Evolutionary conservation across 1,284 basidiomycete species (phyloP).

Genomic region (Cryptococcus sp.): DNA sequence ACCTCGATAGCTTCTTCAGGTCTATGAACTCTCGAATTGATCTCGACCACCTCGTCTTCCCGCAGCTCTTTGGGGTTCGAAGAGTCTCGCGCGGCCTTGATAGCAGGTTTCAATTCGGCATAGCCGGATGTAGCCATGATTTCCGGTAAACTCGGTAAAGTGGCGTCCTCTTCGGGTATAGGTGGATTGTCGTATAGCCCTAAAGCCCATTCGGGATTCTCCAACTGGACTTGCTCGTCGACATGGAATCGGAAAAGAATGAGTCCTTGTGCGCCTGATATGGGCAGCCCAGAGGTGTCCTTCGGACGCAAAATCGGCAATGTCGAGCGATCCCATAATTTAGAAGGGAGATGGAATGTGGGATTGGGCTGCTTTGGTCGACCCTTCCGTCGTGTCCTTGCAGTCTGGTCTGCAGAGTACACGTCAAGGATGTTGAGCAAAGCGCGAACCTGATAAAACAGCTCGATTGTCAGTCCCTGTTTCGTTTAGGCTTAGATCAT

Average conservation of each 20-base stretch:
- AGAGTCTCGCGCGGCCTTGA: slow-evolving; percentile 25
- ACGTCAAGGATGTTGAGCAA: slow-evolving; percentile 42
- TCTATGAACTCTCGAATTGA: slow-evolving; percentile 17
- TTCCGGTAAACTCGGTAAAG: slow-evolving; percentile 32
- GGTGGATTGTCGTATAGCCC: slow-evolving; percentile 50
- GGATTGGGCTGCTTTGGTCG: slow-evolving; percentile 47
- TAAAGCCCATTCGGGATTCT: slow-evolving; percentile 45
- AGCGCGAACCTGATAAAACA: slow-evolving; percentile 25
- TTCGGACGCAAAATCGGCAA: slow-evolving; percentile 42
- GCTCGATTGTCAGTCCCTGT: not conserved
- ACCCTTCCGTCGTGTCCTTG: slow-evolving; percentile 39
- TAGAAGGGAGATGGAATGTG: slow-evolving; percentile 46
- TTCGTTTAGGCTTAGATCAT: no score
- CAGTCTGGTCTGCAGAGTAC: slow-evolving; percentile 34
- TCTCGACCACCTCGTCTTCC: slow-evolving; percentile 32
- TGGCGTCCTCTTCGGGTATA: slow-evolving; percentile 37
- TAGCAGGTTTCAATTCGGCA: slow-evolving; percentile 25
- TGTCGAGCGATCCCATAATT: slow-evolving; percentile 40
- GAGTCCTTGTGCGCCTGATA: slow-evolving; percentile 34
- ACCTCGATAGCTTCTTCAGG: slow-evolving; percentile 13
- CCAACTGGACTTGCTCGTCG: slow-evolving; percentile 37
- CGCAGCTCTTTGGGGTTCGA: slow-evolving; percentile 17
- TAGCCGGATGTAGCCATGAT: slow-evolving; percentile 36
- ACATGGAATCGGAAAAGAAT: slow-evolving; percentile 50
- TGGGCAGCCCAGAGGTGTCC: slow-evolving; percentile 39